Percentiles rank a stretch among this genome's conserved stretches.
Evolutionary conservation across 257 asterid species (phyloP).

Genomic region (Fraxinus excelsior): DNA sequence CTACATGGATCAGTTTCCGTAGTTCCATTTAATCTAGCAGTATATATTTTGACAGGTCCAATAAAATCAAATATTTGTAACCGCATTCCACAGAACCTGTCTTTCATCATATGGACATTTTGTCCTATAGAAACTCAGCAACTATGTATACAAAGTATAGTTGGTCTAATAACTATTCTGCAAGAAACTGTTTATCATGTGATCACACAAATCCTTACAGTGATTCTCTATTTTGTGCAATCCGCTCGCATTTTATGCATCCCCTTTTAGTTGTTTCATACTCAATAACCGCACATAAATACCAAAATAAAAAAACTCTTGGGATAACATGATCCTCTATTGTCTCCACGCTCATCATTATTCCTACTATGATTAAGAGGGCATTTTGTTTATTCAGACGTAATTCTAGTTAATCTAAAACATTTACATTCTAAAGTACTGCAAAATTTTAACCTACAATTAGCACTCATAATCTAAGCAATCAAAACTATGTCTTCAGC

Average conservation of each 20-base stretch:
- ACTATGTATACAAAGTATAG: neutral
- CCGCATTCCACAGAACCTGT: neutral
- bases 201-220: neutral
- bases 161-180: neutral
- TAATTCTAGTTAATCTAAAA: neutral
- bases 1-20: neutral
- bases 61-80: neutral
- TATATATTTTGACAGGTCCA: neutral
- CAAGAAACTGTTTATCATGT: neutral
- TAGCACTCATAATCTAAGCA: too few species aligned
- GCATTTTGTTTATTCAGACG: neutral
- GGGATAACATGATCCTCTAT: neutral
- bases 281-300: neutral
- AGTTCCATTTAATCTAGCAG: neutral
- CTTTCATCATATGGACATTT: neutral
- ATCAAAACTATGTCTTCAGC: neutral
- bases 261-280: neutral
- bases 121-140: neutral
- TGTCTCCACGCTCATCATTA: neutral
- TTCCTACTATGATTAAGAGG: neutral
- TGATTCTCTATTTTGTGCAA: neutral
- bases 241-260: neutral
- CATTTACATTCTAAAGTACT: too few species aligned
- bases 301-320: neutral
- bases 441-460: too few species aligned